phyloP scores from a whole-genome alignment of 495 filamentous ascomycete genomes.

The Xylaria sp. region DNA sequence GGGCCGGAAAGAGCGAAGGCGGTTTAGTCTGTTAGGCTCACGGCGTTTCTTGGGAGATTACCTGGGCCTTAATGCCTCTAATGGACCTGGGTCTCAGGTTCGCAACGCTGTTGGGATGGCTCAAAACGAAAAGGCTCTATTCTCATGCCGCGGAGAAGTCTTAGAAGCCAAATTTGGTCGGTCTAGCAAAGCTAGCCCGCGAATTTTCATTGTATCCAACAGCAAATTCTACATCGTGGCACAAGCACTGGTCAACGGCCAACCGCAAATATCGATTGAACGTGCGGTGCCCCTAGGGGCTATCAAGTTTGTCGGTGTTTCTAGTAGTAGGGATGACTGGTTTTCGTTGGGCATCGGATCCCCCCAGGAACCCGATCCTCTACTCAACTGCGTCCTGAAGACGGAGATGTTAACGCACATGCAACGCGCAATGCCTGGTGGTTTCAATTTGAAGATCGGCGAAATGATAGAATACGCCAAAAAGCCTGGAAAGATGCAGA shows the following conservation, averaged over 20 bases:
- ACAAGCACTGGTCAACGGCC: slow-evolving; percentile 81
- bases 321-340: slow-evolving; percentile 91
- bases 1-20: slow-evolving; percentile 85
- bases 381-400: slow-evolving; percentile 93
- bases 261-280: slow-evolving; percentile 81
- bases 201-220: slow-evolving; percentile 84
- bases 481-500: slow-evolving; percentile 91
- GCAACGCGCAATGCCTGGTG: slow-evolving; percentile 73
- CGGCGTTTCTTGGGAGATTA: slow-evolving; percentile 96
- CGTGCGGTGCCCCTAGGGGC: slow-evolving; percentile 80
- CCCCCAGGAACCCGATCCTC: slow-evolving; percentile 86
- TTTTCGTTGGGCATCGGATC: slow-evolving; percentile 90
- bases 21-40: slow-evolving; percentile 89
- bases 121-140: slow-evolving; percentile 75
- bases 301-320: slow-evolving; percentile 83
- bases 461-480: slow-evolving; percentile 94
- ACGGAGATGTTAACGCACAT: slow-evolving; percentile 97
- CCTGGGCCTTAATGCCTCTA: slow-evolving; percentile 80
- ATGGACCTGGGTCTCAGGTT: slow-evolving; percentile 83
- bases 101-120: slow-evolving; percentile 68
- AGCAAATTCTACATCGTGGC: slow-evolving; percentile 86
- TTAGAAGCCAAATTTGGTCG: slow-evolving; percentile 93
- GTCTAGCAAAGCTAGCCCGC: slow-evolving; percentile 88
- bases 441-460: slow-evolving; percentile 80
- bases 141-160: slow-evolving; percentile 89